phyloP scores from a whole-genome alignment of 768 basidiomycete species.

The Kwoniella pini region DNA sequence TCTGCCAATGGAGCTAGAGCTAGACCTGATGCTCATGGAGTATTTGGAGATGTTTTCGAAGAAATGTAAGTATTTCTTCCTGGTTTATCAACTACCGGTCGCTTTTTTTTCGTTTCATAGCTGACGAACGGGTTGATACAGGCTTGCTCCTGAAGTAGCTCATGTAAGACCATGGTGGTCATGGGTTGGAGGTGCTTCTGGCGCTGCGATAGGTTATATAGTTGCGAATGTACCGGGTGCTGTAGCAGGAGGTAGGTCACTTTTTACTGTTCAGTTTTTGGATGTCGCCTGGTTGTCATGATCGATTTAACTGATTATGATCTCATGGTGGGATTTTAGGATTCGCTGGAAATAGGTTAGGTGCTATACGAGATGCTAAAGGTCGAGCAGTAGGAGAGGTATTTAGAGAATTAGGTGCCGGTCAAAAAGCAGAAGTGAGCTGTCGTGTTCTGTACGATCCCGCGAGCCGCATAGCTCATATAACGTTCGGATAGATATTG shows the following conservation, averaged over 20 bases:
- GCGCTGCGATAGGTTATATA: constrained; percentile 63
- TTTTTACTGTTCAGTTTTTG: background rate
- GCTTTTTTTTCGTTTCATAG: too few species aligned
- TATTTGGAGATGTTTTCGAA: constrained; percentile 89
- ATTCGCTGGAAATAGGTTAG: constrained; percentile 83
- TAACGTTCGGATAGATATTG: constrained; percentile 62
- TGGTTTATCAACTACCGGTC: background rate
- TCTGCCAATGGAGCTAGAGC: constrained; percentile 10
- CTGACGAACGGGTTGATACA: background rate
- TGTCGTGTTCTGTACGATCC: background rate
- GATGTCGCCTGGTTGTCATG: too few species aligned
- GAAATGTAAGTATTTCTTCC: constrained; percentile 62
- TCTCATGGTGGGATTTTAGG: too few species aligned
- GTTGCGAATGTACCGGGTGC: constrained; percentile 83
- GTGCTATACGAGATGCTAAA: constrained; percentile 89
- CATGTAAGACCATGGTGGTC: constrained; percentile 53
- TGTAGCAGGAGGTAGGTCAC: constrained; percentile 66
- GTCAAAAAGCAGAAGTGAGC: constrained; percentile 82
- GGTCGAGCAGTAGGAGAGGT: constrained; percentile 87
- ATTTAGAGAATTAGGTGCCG: constrained; percentile 71
- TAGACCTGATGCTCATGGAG: constrained; percentile 64
- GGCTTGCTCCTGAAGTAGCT: constrained; percentile 54
- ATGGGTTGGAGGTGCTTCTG: constrained; percentile 55
- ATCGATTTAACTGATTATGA: background rate
- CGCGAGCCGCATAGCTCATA: constrained; percentile 15